Percentiles rank a stretch among this genome's conserved stretches.
Conservation (phyloP, 2,329 filamentous ascomycete species). For the Thyridium curvatum region DNA sequence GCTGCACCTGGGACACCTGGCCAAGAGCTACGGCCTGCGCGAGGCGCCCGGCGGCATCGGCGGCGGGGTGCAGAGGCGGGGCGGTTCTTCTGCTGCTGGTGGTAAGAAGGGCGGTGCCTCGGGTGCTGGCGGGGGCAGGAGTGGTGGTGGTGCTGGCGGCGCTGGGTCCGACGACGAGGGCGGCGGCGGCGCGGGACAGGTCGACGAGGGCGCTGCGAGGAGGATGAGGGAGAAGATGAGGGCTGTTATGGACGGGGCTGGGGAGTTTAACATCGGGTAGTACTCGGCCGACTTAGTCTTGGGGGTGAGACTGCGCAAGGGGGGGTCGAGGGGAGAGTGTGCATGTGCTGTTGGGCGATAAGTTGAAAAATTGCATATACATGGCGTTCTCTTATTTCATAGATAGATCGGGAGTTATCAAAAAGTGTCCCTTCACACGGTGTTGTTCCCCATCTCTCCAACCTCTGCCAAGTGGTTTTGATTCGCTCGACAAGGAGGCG, state of each 20-base stretch:
- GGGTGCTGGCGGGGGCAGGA: conserved; percentile 15
- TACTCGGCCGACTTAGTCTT: too few species aligned
- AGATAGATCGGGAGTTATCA: too few species aligned
- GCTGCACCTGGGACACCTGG: conserved; percentile 85
- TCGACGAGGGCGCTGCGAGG: conserved; percentile 53
- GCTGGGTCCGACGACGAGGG: conserved; percentile 12
- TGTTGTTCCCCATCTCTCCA: too few species aligned
- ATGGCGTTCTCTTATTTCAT: too few species aligned
- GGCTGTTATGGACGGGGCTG: conserved; percentile 11
- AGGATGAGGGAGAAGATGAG: conserved; percentile 35
- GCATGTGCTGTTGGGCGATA: too few species aligned
- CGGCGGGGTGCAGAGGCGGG: conserved; percentile 42
- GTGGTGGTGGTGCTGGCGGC: conserved; percentile 9
- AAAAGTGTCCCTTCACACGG: too few species aligned
- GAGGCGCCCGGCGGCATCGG: conserved; percentile 84
- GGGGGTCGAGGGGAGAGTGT: too few species aligned
- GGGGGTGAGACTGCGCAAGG: too few species aligned
- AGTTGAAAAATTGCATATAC: too few species aligned
- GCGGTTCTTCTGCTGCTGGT: conserved; percentile 22
- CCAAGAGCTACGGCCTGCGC: conserved; percentile 86
- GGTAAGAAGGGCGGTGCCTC: conserved; percentile 9
- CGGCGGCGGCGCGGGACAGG: conserved; percentile 29
- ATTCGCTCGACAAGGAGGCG: too few species aligned
- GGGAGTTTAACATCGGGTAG: conserved; percentile 17
- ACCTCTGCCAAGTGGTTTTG: too few species aligned